phyloP scores from a whole-genome alignment of 768 basidiomycete genomes.

The Mycena kentingensis region DNA sequence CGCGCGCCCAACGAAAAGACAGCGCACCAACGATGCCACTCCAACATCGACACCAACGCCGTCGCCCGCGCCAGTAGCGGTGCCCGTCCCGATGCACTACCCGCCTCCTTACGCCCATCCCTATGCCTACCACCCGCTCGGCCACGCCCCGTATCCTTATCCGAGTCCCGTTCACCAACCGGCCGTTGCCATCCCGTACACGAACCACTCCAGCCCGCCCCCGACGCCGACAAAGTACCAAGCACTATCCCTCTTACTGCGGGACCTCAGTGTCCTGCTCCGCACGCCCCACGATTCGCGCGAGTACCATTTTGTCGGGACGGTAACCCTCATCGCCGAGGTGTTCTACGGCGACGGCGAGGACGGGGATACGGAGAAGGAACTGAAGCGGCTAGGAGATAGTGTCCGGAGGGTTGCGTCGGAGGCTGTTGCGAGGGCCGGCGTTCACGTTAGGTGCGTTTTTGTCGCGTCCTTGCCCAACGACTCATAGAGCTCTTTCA shows the following conservation, averaged over 20 bases:
- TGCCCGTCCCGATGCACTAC: too few species aligned
- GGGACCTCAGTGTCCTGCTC: neutral
- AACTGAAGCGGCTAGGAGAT: neutral
- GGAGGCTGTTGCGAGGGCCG: neutral
- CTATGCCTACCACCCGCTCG: too few species aligned
- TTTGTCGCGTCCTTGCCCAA: neutral
- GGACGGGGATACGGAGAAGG: neutral
- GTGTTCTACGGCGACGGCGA: too few species aligned
- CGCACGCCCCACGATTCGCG: neutral
- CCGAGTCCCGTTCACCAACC: neutral
- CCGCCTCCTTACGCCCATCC: too few species aligned
- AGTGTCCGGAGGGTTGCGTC: neutral
- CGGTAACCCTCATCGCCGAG: neutral
- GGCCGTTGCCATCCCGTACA: neutral
- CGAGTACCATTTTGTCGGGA: conserved; percentile 1
- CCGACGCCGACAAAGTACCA: neutral
- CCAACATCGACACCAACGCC: too few species aligned
- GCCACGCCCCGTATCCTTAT: neutral
- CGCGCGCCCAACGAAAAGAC: too few species aligned
- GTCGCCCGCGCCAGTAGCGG: too few species aligned
- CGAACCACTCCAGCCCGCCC: neutral
- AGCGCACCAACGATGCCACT: too few species aligned
- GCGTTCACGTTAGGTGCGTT: neutral
- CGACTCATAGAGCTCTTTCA: neutral
- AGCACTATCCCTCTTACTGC: neutral